A percentile compares a stretch with the other conserved stretches of the same genome.
Evolutionary conservation across 2,329 filamentous ascomycete genomes (phyloP).

Genomic region (Penicillium palitans): DNA sequence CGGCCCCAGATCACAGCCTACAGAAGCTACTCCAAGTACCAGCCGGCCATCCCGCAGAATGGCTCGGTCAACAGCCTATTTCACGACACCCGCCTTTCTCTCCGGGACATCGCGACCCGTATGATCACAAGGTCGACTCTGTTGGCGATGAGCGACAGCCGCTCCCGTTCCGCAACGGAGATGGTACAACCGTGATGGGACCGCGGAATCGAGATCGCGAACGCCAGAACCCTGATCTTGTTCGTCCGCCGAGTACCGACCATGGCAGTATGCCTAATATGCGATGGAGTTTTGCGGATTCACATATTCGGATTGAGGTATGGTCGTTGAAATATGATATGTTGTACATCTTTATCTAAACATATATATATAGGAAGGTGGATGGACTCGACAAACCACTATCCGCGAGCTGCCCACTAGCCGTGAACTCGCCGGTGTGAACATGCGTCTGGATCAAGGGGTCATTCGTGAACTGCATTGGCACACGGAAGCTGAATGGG

Average conservation of each 20-base stretch:
- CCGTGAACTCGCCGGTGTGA: constrained; percentile 72
- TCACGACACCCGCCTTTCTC: constrained; percentile 54
- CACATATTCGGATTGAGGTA: constrained; percentile 64
- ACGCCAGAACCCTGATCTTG: constrained; percentile 68
- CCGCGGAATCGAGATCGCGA: constrained; percentile 69
- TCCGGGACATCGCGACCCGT: constrained; percentile 60
- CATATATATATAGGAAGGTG: constrained; percentile 58
- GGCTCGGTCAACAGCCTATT: constrained; percentile 1
- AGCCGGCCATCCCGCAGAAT: constrained; percentile 3
- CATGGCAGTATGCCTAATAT: constrained; percentile 69
- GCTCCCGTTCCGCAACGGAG: constrained; percentile 63
- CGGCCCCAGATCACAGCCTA: constrained; percentile 20
- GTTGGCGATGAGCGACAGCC: constrained; percentile 63
- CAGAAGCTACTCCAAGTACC: constrained; percentile 40
- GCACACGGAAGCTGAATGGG: constrained; percentile 81
- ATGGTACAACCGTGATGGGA: constrained; percentile 66
- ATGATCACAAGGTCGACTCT: constrained; percentile 63
- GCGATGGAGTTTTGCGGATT: constrained; percentile 70
- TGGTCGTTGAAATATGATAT: constrained; percentile 13
- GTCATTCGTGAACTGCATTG: constrained; percentile 77
- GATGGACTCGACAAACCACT: constrained; percentile 71
- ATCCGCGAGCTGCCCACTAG: constrained; percentile 38
- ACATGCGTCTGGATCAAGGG: constrained; percentile 73
- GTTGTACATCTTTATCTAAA: no score
- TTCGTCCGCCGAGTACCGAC: constrained; percentile 72